Evolutionary conservation across 345 rosid species (phyloP).

Genomic region (Acer campestre): DNA sequence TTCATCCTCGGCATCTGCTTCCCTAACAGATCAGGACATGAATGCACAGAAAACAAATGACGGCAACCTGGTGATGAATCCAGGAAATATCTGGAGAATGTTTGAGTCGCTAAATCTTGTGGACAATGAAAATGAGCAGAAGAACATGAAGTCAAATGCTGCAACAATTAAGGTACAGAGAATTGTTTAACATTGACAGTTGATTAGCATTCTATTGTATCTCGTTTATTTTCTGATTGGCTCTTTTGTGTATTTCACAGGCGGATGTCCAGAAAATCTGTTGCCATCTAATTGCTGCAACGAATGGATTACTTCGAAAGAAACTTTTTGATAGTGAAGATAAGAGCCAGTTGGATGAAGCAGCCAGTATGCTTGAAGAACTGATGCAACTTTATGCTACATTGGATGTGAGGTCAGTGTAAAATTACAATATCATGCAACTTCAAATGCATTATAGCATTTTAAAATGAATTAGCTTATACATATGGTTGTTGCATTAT

Average conservation of each 20-base stretch:
- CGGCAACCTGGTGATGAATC: not conserved
- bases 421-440: not conserved
- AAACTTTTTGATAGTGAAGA: not conserved
- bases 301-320: not conserved
- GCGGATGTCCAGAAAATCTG: slow-evolving; percentile 7
- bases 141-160: not conserved
- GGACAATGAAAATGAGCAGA: not conserved
- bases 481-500: too few relatives aligned
- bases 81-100: slow-evolving; percentile 17
- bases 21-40: not conserved
- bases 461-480: not conserved
- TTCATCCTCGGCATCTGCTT: not conserved
- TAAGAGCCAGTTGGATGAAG: not conserved
- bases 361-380: slow-evolving; percentile 9
- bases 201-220: not conserved
- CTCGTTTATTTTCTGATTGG: not conserved
- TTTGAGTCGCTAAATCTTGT: slow-evolving; percentile 4
- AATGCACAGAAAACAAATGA: not conserved
- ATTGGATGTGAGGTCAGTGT: slow-evolving; percentile 23
- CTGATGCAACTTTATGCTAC: slow-evolving; percentile 19
- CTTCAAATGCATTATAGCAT: not conserved
- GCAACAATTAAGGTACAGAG: slow-evolving; percentile 14
- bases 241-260: slow-evolving; percentile 15
- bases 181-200: not conserved
- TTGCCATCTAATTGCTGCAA: slow-evolving; percentile 18